Base-by-base conservation (phyloP, 495 filamentous ascomycete genomes). In the Trichoderma orchidacearum region DNA sequence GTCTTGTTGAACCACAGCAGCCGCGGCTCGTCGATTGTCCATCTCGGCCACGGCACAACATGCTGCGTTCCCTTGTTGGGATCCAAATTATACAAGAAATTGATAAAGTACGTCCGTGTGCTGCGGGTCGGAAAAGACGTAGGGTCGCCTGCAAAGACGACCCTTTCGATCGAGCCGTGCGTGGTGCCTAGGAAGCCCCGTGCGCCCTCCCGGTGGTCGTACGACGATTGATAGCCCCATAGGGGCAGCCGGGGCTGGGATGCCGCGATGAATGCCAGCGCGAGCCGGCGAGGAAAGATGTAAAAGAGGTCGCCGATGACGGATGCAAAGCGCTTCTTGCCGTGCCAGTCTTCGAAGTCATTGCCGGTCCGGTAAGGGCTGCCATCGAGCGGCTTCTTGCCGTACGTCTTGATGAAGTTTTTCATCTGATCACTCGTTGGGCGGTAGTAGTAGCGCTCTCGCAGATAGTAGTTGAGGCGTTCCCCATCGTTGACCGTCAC, bases 31-130 rank as follows among this genome's bases (percentile, higher is more conserved):
- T 27, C 41, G 8, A 27, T 65, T 28, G 66, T 70, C 73, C 83
- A 89, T 63, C 80, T 69, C 31, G 85, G 85, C 85, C 85, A 89
- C 0, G 73, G 48, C 60, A 71, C 66, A 41, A 65, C 68, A 3
- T 56, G 63, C 28, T 54, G 67, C 4, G 69, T 62, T 5, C 67
- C 70, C 18, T 48, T 48, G 53, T 81, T 83, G 1, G 79, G 78
- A 59, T 83, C 72, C 30, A 72, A 62, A 13, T 73, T 66, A 55
- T 80, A 72, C 5, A 80, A 66, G 56, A 81, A 83, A 9, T 64
- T 71, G 30, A 77, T 58, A 41, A 77, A 81, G 58, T 81, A 80
- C n/a, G 66, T 60, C 29, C 74, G 69, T 32, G 76, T 70, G 5
- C 70, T 62, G 18, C 48, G 51, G 7, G 70, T 67, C 13, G 75